phyloP scores from a whole-genome alignment of 176 grass and related monocot species.

The Aegilops umbellulata region DNA sequence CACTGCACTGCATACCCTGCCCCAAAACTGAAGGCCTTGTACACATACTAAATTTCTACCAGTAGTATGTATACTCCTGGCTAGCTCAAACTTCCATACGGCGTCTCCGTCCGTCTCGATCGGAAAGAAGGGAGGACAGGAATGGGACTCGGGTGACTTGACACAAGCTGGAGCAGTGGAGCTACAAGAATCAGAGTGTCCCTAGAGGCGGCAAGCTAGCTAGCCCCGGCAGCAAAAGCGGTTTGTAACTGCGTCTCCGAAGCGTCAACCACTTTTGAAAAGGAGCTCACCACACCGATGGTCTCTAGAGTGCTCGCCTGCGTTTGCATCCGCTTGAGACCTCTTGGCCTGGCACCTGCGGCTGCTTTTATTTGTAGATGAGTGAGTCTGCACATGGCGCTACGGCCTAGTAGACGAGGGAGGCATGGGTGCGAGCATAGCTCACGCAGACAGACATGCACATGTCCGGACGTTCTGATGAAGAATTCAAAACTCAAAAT shows the following conservation, averaged over 20 bases:
- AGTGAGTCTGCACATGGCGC: neutral
- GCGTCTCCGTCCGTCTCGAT: slow-evolving; percentile 22
- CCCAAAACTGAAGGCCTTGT: slow-evolving; percentile 26
- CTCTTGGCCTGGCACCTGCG: neutral
- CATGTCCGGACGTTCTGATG: neutral
- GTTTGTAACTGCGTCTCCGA: slow-evolving; percentile 2
- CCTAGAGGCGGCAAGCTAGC: slow-evolving; percentile 11
- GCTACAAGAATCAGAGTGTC: slow-evolving; percentile 30
- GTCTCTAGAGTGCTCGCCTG: neutral
- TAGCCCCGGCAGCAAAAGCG: slow-evolving; percentile 22
- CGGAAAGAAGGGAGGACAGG: slow-evolving; percentile 28
- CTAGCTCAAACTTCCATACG: slow-evolving; percentile 38
- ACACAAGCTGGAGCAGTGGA: slow-evolving; percentile 21
- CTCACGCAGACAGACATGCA: neutral
- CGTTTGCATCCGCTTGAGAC: neutral
- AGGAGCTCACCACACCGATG: neutral
- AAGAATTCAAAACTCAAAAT: slow-evolving; percentile 5
- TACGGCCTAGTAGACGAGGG: neutral
- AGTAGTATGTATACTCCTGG: neutral
- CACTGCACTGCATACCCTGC: neutral
- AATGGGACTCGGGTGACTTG: slow-evolving; percentile 38
- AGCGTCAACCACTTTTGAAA: neutral
- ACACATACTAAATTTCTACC: neutral
- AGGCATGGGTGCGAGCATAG: neutral
- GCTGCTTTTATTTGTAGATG: neutral